Base-by-base conservation (phyloP, 2,329 filamentous ascomycete genomes). In the Sclerotinia spermophila region DNA sequence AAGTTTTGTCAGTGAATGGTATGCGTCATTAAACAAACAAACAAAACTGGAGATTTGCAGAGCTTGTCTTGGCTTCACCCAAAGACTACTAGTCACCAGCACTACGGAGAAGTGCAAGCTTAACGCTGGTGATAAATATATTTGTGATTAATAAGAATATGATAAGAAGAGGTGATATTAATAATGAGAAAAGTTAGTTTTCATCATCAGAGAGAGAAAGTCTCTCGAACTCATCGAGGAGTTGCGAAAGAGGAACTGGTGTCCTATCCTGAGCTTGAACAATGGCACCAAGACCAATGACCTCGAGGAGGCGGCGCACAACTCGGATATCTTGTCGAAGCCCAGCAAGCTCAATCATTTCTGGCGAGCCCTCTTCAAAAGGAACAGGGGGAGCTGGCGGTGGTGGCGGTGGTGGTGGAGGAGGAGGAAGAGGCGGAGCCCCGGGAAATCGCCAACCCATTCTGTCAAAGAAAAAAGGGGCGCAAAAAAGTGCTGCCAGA, bases 41-140 rank as follows among this genome's bases (percentile, higher is more conserved):
- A 21, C 30, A 58, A 58, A 1, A 35, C 2, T 58, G 30, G 21
- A 35, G 24, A 30, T 8, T 35, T 35, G 55, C 30, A 58, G 5
- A 58, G 55, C 30, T 58, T 35, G 30, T 58, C 55, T 58, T 58
- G 55, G 55, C 55, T 58, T 58, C 45, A 51, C 45, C 45, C 45
- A 11, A 45, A 45, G 44, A 21, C 11, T 24, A 45, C 19, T 45
- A 45, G 44, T 24, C 42, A 44, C 42, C 42, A 19, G 42, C 42
- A 44, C 42, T 44, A 6, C 42, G 15, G 42, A 44, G 42, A 44
- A 44, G 42, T 44, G 42, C 42, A 44, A 44, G 42, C 42, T 44
- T 44, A 17, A 44, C 42, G 42, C 15, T 44, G 42, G 42, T 44
- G 42, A 44, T 19, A 44, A 44, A 15, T 53, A 53, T 53, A 30